phyloP scores from a whole-genome alignment of 306 rosid genomes.

The Abrus precatorius region DNA sequence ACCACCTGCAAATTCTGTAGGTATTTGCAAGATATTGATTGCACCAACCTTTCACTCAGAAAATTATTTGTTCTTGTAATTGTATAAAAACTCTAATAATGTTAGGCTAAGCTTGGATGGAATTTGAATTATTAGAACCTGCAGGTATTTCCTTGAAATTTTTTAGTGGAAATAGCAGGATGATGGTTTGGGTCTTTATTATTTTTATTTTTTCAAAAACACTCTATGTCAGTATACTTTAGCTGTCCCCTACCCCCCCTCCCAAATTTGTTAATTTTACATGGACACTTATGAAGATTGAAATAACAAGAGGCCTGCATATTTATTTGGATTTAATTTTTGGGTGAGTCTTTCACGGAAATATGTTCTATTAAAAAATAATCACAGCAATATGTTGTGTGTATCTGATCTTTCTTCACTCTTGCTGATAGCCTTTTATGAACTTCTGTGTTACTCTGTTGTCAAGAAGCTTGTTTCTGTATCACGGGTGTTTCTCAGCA shows the following conservation, averaged over 20 bases:
- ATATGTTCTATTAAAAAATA: conserved; percentile 11
- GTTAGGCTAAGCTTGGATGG: conserved; percentile 10
- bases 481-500: conserved; percentile 8
- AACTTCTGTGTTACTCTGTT: conserved; percentile 7
- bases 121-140: neutral
- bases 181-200: neutral
- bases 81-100: conserved; percentile 40
- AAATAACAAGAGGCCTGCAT: conserved; percentile 9
- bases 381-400: conserved; percentile 8
- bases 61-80: conserved; percentile 26
- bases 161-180: neutral
- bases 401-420: conserved; percentile 20
- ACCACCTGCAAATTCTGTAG: conserved; percentile 14
- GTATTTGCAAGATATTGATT: conserved; percentile 50
- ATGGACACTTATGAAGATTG: neutral
- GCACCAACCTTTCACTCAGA: conserved; percentile 38
- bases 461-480: conserved; percentile 13
- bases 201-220: neutral
- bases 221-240: neutral
- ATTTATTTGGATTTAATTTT: conserved; percentile 1
- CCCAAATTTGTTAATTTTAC: neutral
- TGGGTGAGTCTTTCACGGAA: neutral
- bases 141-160: neutral
- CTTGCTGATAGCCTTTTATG: conserved; percentile 36
- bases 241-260: neutral